Percentiles rank a stretch among this genome's conserved stretches.
These are phyloP conservation scores for Zarea fungicola DNA, from an alignment of 2,329 filamentous ascomycete genomes.

Conservation along the genomic window DNA sequence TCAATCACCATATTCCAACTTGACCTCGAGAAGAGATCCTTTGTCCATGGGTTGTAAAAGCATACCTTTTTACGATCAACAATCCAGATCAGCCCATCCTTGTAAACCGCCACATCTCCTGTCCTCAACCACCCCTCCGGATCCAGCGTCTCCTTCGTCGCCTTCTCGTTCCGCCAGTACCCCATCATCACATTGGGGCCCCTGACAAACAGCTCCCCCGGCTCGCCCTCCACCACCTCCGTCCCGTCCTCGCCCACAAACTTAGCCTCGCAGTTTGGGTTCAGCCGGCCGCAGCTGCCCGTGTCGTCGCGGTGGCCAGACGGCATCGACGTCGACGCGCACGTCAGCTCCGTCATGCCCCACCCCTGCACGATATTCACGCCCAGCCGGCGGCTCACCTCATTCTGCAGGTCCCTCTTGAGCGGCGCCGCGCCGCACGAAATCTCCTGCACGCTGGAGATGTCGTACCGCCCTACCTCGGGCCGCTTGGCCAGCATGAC, in stretches of 20 bases:
- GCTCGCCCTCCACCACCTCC: constrained; percentile 41
- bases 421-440: constrained; percentile 50
- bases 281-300: constrained; percentile 46
- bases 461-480: constrained; percentile 45
- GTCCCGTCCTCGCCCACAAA: constrained; percentile 49
- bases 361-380: constrained; percentile 47
- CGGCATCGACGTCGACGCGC: constrained; percentile 37
- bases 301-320: constrained; percentile 28
- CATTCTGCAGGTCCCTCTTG: constrained; percentile 35
- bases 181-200: constrained; percentile 54
- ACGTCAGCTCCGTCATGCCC: constrained; percentile 56
- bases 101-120: constrained; percentile 48
- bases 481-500: constrained; percentile 56
- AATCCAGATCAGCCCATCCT: constrained; percentile 41
- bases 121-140: constrained; percentile 54
- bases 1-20: no score
- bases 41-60: no score
- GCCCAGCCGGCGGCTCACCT: constrained; percentile 38
- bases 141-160: constrained; percentile 46
- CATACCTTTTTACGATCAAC: constrained; percentile 44
- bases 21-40: no score
- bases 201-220: constrained; percentile 49
- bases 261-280: constrained; percentile 49
- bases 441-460: constrained; percentile 43
- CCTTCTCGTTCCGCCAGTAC: constrained; percentile 53